Conservation (phyloP, 805 yeast species). For the Komagataella ulmi region DNA sequence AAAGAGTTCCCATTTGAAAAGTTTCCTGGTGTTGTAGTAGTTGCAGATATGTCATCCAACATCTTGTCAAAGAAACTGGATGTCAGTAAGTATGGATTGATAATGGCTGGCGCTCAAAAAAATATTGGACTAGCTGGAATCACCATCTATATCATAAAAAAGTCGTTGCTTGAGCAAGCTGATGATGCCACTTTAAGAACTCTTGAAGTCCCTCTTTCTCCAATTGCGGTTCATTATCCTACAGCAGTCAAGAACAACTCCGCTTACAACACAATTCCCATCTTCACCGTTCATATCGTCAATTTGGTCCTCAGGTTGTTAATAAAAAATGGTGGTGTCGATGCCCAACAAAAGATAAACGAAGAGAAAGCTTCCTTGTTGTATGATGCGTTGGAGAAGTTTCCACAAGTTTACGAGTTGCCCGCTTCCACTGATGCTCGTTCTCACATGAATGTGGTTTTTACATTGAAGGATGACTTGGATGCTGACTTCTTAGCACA, state of each 20-base stretch:
- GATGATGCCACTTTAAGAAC: slow-evolving; percentile 44
- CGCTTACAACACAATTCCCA: slow-evolving; percentile 92
- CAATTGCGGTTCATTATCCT: slow-evolving; percentile 83
- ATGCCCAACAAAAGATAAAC: slow-evolving; percentile 42
- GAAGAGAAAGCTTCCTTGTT: slow-evolving; percentile 47
- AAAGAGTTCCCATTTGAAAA: slow-evolving; percentile 31
- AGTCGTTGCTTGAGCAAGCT: slow-evolving; percentile 57
- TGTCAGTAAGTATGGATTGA: slow-evolving; percentile 72
- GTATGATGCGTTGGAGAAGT: slow-evolving; percentile 52
- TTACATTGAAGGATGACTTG: slow-evolving; percentile 48
- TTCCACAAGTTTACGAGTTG: slow-evolving; percentile 49
- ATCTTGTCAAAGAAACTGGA: slow-evolving; percentile 74
- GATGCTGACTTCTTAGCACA: slow-evolving; percentile 54
- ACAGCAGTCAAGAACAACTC: slow-evolving; percentile 80
- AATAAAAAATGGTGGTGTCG: slow-evolving; percentile 60
- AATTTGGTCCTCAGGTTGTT: slow-evolving; percentile 62
- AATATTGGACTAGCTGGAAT: slow-evolving; percentile 96
- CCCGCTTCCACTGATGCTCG: slow-evolving; percentile 56
- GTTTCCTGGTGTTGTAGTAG: slow-evolving; percentile 64
- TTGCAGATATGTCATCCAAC: slow-evolving; percentile 92
- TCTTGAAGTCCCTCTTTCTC: slow-evolving; percentile 63
- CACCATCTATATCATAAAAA: slow-evolving; percentile 82
- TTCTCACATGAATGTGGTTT: slow-evolving; percentile 89
- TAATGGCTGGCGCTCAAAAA: slow-evolving; percentile 98
- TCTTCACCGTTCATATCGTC: slow-evolving; percentile 79